These are phyloP conservation scores for Falciphora oryzae DNA, from an alignment of 2,329 filamentous ascomycete genomes.

Conservation along the genomic window DNA sequence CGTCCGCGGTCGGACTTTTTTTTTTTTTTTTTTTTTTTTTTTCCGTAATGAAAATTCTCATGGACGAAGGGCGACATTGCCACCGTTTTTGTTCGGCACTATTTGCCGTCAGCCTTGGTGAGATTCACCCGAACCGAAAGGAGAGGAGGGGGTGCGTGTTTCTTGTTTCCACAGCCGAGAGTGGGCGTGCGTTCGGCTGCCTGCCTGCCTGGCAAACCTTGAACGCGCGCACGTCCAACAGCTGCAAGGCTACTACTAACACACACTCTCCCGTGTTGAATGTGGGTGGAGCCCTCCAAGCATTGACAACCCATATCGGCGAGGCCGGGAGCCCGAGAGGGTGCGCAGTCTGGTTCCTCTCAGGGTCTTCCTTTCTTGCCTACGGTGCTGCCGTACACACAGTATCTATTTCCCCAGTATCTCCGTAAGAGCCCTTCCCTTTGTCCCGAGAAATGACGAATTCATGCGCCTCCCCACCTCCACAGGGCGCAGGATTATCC, in stretches of 20 bases:
- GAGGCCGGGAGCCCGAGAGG: not conserved
- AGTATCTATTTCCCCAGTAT: too few relatives aligned
- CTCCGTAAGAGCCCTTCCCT: not conserved
- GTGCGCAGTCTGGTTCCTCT: too few relatives aligned
- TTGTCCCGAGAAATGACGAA: slow-evolving; percentile 4
- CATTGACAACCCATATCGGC: not conserved
- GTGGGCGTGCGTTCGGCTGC: not conserved
- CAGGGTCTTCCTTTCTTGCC: not conserved
- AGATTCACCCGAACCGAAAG: not conserved
- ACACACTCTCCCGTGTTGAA: not conserved
- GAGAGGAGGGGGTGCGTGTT: not conserved
- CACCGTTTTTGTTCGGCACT: not conserved
- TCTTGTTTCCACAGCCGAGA: not conserved
- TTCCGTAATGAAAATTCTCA: not conserved
- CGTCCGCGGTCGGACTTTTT: not conserved
- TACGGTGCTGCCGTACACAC: too few relatives aligned
- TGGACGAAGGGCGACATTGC: not conserved
- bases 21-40: not conserved
- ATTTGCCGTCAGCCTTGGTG: not conserved
- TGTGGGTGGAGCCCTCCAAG: not conserved
- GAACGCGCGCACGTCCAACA: not conserved
- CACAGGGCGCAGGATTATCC: not conserved
- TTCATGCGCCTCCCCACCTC: slow-evolving; percentile 2
- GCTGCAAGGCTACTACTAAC: not conserved
- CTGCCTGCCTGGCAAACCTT: too few relatives aligned